A percentile compares a stretch with the other conserved stretches of the same genome.
phyloP scores from a whole-genome alignment of 164 flowering plant species.

The Berberis thunbergii region DNA sequence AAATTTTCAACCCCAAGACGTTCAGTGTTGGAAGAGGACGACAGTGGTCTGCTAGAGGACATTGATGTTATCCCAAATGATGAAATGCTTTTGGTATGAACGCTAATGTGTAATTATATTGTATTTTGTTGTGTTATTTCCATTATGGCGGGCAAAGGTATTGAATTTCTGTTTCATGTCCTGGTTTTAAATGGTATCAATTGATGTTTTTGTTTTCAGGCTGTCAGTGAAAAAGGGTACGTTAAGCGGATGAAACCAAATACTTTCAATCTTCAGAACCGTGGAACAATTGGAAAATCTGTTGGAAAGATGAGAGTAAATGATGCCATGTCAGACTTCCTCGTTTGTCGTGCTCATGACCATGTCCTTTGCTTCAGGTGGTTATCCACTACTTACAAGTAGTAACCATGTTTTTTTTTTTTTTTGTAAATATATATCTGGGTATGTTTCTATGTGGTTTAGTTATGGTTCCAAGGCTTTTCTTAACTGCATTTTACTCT shows the following conservation, averaged over 20 bases:
- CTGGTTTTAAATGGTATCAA: too few relatives aligned
- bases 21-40: constrained; percentile 74
- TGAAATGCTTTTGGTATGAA: constrained; percentile 75
- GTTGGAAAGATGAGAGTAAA: constrained; percentile 90
- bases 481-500: too few relatives aligned
- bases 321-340: constrained; percentile 90
- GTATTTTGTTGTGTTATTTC: too few relatives aligned
- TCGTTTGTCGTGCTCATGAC: constrained; percentile 87
- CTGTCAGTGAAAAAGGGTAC: constrained; percentile 93
- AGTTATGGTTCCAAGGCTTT: too few relatives aligned
- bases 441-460: too few relatives aligned
- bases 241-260: constrained; percentile 86
- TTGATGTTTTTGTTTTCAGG: constrained; percentile 29
- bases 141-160: too few relatives aligned
- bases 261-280: constrained; percentile 79
- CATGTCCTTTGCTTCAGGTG: constrained; percentile 91
- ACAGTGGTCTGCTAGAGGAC: constrained; percentile 76
- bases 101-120: background rate
- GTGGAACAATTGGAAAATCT: constrained; percentile 96
- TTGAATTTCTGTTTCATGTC: too few relatives aligned
- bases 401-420: background rate
- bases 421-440: too few relatives aligned
- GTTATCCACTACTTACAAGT: background rate
- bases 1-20: constrained; percentile 77
- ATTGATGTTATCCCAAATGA: constrained; percentile 96